Evolutionary conservation across 768 basidiomycete species (phyloP), one percentile per base, ranked within the genome.

Genomic region (Termitomyces sp.): DNA sequence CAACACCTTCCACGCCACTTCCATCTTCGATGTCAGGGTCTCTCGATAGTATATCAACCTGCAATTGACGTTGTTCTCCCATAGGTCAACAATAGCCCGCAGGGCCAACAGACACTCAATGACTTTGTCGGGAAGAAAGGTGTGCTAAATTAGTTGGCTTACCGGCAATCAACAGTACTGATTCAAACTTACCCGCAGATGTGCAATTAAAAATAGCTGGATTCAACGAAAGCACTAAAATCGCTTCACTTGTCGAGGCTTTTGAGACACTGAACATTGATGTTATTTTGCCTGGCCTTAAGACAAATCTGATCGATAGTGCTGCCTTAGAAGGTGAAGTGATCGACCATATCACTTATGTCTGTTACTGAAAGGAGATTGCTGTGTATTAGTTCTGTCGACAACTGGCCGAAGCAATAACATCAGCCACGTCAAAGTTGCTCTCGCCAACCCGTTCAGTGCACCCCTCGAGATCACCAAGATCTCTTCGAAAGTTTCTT

Each of bases 401-500:
- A 85, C 84, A 10, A 89, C 87, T 23, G 86, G 86, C 17, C 72
- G 70, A 28, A 67, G 69, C 55, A 81, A 84, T 61, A 85, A 89
- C 66, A 77, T 89, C 58, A 79, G 80, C 39, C 83, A 86, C 61
- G 84, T 86, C 52, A 78, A 76, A 8, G 85, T 89, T 34, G 67
- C 75, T 28, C 74, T 91, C 30, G 73, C 66, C 45, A 89, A 91
- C 66, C 88, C 87, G 3, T 90, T 91, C 71, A 83, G 80, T 5
- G 73, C 84, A 2, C 70, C 73, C 23, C 74, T 90, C 37, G 67
- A 72, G 28, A 81, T 90, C 58, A 86, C 81, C 3, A 70, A 73
- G 45, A 80, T 89, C 52, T 69, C 73, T 27, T 85, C 86, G 3
- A 81, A 73, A n/a, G 81, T 90, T 42, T 76, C 76, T 9, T 79